phyloP scores from a whole-genome alignment of 352 stramenopile genomes.

The Phytophthora sp. region DNA sequence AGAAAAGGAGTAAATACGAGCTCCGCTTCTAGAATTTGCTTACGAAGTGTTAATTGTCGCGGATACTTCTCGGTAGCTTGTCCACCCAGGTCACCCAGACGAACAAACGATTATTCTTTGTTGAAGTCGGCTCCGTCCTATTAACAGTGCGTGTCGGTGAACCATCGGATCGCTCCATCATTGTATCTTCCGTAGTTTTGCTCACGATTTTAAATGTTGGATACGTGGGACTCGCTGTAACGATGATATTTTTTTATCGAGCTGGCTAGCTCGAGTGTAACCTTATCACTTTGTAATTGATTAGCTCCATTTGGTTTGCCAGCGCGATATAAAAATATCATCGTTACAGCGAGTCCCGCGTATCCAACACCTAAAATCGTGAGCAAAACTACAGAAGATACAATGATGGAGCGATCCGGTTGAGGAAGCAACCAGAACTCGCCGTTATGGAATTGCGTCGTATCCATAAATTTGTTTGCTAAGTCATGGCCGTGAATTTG shows the following conservation, averaged over 20 bases:
- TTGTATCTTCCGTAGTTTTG: conserved; percentile 23
- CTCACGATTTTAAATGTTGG: conserved; percentile 35
- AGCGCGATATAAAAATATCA: conserved; percentile 34
- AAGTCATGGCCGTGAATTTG: conserved; percentile 35
- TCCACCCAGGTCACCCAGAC: too few relatives aligned
- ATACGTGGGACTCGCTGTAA: conserved; percentile 34
- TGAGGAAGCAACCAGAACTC: conserved; percentile 53
- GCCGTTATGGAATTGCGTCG: conserved; percentile 43
- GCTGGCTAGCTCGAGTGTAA: background rate
- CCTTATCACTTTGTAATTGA: background rate
- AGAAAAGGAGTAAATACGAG: too few relatives aligned
- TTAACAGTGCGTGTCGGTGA: too few relatives aligned
- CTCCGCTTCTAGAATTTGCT: too few relatives aligned
- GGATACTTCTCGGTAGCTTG: too few relatives aligned
- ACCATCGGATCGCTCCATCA: conserved; percentile 13
- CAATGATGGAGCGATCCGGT: conserved; percentile 13
- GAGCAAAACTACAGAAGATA: conserved; percentile 29
- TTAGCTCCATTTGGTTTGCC: background rate
- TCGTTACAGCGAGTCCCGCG: conserved; percentile 30
- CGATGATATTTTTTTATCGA: conserved; percentile 18
- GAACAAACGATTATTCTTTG: too few relatives aligned
- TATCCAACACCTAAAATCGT: conserved; percentile 40
- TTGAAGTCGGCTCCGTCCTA: too few relatives aligned
- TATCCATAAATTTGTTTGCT: conserved; percentile 48
- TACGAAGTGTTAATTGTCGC: too few relatives aligned